Percentiles rank a stretch among this genome's conserved stretches.
Conservation (phyloP, 768 basidiomycete genomes). For the Guyanaporus albipodus region DNA sequence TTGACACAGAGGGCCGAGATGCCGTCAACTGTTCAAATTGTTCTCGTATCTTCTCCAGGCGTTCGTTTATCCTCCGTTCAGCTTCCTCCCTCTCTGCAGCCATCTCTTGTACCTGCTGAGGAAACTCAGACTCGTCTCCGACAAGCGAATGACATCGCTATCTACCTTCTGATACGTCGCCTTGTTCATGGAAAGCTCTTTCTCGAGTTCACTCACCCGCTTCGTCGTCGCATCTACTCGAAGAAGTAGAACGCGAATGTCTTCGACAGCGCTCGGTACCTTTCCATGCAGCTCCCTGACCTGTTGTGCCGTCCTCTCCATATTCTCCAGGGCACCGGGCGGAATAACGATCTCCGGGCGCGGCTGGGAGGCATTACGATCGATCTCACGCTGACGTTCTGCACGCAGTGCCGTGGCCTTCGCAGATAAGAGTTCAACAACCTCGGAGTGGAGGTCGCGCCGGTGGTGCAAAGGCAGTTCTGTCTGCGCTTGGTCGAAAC, state of each 20-base stretch:
- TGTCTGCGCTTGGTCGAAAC: conserved; percentile 30
- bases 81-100: conserved; percentile 9
- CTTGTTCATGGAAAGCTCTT: conserved; percentile 18
- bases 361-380: conserved; percentile 11
- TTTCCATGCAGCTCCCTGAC: conserved; percentile 20
- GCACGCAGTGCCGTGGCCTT: conserved; percentile 20
- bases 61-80: conserved; percentile 12
- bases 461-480: conserved; percentile 27
- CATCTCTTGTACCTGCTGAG: conserved; percentile 18
- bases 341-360: conserved; percentile 23
- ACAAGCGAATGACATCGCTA: not conserved
- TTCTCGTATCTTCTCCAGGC: conserved; percentile 13
- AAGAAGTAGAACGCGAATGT: conserved; percentile 25
- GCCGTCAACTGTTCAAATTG: conserved; percentile 17
- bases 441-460: conserved; percentile 14
- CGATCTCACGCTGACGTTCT: conserved; percentile 21
- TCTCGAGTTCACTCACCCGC: conserved; percentile 19
- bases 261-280: conserved; percentile 23
- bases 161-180: conserved; percentile 19
- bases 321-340: conserved; percentile 6
- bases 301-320: conserved; percentile 16
- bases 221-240: conserved; percentile 19
- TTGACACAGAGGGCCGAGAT: conserved; percentile 1
- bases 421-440: conserved; percentile 16
- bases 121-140: conserved; percentile 1